Evolutionary conservation across 352 stramenopile species (phyloP).

Genomic region (Pythium volutum): DNA sequence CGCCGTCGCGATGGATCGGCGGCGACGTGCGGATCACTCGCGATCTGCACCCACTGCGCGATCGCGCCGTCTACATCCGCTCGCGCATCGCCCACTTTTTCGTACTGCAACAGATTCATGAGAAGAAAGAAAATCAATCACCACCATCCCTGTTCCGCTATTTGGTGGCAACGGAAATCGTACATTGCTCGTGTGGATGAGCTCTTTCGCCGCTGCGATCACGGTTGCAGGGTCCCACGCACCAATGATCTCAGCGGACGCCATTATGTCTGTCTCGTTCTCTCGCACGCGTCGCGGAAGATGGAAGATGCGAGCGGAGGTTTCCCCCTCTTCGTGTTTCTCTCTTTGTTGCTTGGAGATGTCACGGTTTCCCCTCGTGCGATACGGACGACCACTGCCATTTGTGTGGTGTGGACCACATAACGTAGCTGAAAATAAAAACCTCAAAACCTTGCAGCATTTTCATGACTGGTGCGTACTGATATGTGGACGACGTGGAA

Average conservation of each 20-base stretch:
- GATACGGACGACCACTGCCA: slow-evolving; percentile 7
- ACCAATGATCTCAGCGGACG: slow-evolving; percentile 25
- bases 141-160: background rate
- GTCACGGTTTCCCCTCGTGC: background rate
- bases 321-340: slow-evolving; percentile 2
- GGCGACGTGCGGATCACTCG: slow-evolving; percentile 8
- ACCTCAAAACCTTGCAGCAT: background rate
- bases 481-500: background rate
- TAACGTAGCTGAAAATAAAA: background rate
- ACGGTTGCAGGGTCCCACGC: slow-evolving; percentile 50
- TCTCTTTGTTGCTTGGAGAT: background rate
- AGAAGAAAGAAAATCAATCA: background rate
- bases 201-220: slow-evolving; percentile 58
- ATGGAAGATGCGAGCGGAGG: background rate
- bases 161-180: slow-evolving; percentile 20
- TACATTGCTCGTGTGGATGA: slow-evolving; percentile 78
- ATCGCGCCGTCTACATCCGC: slow-evolving; percentile 47
- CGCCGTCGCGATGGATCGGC: background rate
- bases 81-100: slow-evolving; percentile 61
- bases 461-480: background rate
- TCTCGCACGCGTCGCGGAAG: background rate
- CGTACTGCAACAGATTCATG: slow-evolving; percentile 58
- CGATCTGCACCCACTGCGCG: slow-evolving; percentile 34
- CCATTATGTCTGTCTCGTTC: slow-evolving; percentile 2
- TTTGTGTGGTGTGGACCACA: slow-evolving; percentile 3